These are phyloP conservation scores for Ganoderma boninense DNA, from an alignment of 1,284 basidiomycete species.

Conservation along the genomic window DNA sequence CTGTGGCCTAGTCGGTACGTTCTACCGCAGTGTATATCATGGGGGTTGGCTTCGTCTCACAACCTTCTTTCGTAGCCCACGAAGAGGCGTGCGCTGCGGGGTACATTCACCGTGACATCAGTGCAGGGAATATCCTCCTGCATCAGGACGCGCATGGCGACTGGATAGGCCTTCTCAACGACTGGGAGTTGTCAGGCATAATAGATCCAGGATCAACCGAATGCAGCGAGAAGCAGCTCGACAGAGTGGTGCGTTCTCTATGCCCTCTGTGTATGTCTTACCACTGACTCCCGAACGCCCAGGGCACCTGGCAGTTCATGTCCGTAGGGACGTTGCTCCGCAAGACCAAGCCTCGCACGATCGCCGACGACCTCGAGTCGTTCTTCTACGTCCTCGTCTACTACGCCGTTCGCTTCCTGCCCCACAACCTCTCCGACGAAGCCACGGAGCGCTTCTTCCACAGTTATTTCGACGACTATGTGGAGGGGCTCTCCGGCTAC, in stretches of 20 bases:
- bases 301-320: constrained; percentile 24
- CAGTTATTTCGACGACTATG: constrained; percentile 18
- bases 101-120: constrained; percentile 21
- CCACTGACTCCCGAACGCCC: not conserved
- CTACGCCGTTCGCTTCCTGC: constrained; percentile 13
- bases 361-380: constrained; percentile 25
- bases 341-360: not conserved
- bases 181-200: constrained; percentile 20
- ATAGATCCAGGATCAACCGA: not conserved
- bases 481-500: not conserved
- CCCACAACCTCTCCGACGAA: constrained; percentile 6
- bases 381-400: constrained; percentile 23
- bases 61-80: not conserved
- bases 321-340: constrained; percentile 14
- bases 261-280: not conserved
- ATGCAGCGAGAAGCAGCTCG: constrained; percentile 5
- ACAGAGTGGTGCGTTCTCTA: constrained; percentile 10
- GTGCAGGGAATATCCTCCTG: constrained; percentile 21
- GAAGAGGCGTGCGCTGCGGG: not conserved
- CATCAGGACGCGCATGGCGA: not conserved
- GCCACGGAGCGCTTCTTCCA: constrained; percentile 11
- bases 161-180: constrained; percentile 5
- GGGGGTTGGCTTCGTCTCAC: not conserved
- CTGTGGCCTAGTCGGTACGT: constrained; percentile 7
- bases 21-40: too few species aligned